Evolutionary conservation across 352 stramenopile genomes (phyloP), one percentile per base, ranked within the genome.

Genomic region (Pythium sp.): DNA sequence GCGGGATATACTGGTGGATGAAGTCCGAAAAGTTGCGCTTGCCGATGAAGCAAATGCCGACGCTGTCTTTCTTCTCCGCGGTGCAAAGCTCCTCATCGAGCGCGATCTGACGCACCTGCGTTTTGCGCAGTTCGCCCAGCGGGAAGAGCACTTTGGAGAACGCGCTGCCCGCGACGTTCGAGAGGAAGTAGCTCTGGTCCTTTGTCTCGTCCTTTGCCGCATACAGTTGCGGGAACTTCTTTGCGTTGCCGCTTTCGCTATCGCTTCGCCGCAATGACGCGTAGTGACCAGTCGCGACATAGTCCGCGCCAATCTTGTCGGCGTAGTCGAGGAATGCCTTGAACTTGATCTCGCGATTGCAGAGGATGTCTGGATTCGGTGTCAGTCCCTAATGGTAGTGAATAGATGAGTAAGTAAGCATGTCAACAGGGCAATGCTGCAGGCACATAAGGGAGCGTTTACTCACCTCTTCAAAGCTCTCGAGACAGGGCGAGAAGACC

Each of bases 261-360:
- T 30, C 9, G 18, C 57, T 60, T 20, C 43, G 75, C 67, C 78
- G 87, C 58, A 98, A 67, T 32, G 80, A 58, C 9, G 94, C 94
- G 73, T 99, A 99, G 71, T 99, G 97, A n/a, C 97, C 97, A 1
- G 97, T 99, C 0, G 97, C 97, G 26, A 99, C 81, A 58, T 81
- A 97, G 71, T 98, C 91, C 1, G 90, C 91, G 11, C 89, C 88
- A 20, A 90, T 89, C 20, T 87, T 74, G 57, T 84, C 76, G 11
- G 94, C 93, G 72, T 97, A 97, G 34, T 98, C 84, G n/a, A 89
- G 87, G 70, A 99, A 98, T 3, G 84, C 92, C 64, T 98, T 97
- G 83, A 99, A 99, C 77, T 99, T 99, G 77, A 99, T 98, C 72
- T 98, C 86, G 2, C 89, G 86, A 80, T 99, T 99, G 87, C 97